Base-by-base conservation (phyloP, 2,329 filamentous ascomycete species). In the Aspergillus persii region DNA sequence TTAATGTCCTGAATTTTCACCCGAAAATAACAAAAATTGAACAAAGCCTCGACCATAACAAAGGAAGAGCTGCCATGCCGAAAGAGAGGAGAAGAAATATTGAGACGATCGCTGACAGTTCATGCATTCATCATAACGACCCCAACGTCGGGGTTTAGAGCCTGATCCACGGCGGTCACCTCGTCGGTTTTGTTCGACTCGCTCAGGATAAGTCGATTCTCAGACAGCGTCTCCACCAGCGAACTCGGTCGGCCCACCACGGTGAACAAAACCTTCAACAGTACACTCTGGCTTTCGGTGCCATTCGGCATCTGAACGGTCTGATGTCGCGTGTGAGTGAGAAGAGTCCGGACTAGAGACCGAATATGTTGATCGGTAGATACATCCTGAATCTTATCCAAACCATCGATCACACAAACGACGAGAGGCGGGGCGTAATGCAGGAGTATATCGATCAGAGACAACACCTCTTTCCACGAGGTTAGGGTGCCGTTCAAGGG, bases 251-350 rank as follows among this genome's bases (percentile, higher is more conserved):
- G 68, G 36, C 72, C 72, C 3, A 66, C 62, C 11, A 73, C 71
- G 3, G 74, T 76, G 54, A 76, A 74, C 3, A 76, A 66, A 3
- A 74, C 67, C 54, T 76, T 76, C 47, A 76, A 63, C 2, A 76
- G 56, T 6, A 71, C 69, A 9, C 63, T 65, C 7, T 68, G 66
- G n/a, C 61, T 62, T 27, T 67, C 57, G 36, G 51, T 61, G 18
- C 62, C 65, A 15, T 66, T 62, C 7, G 61, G 41, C 44, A 59
- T 64, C 3, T 62, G 46, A 29, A 54, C 47, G 9, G 60, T 44
- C 31, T 67, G 66, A 56, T 69, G 68, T 29, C 66, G 65, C 12
- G 69, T 74, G 59, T 76, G 74, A 3, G 65, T 69, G 41, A 76
- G 65, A 2, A 77, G 61, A 7, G 70, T 67, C 8, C 71, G 68